A percentile compares a stretch with the other conserved stretches of the same genome.
These are phyloP conservation scores for Samsoniella hepiali DNA, from an alignment of 2,329 filamentous ascomycete genomes.

Conservation along the genomic window DNA sequence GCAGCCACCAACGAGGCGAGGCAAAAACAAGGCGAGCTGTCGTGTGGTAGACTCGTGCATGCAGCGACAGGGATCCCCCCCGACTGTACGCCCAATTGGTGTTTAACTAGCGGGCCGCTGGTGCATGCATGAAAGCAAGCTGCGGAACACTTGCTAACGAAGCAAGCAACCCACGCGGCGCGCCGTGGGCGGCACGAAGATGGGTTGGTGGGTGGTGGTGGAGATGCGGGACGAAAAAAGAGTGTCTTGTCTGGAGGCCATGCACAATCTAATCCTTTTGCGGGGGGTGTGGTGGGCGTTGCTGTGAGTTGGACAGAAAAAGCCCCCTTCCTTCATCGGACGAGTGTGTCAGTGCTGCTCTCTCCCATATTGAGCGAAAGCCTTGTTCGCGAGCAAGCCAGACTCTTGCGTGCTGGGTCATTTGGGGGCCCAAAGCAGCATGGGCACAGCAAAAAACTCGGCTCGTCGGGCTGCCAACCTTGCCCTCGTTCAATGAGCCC, in stretches of 20 bases:
- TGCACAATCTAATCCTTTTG: neutral
- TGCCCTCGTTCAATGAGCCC: no score
- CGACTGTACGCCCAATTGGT: neutral
- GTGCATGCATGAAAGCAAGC: neutral
- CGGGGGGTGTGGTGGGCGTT: neutral
- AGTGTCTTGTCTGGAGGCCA: neutral
- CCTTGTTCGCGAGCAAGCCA: no score
- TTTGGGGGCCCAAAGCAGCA: no score
- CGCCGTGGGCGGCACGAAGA: neutral
- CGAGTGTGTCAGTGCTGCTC: no score
- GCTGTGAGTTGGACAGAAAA: neutral
- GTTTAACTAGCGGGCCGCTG: neutral
- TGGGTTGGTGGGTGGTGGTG: neutral
- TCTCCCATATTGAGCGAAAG: no score
- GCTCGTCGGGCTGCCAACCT: no score
- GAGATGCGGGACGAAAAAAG: neutral
- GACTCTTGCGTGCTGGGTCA: no score
- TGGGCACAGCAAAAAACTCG: no score
- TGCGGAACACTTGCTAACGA: constrained; percentile 2
- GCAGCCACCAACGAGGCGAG: neutral
- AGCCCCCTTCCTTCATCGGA: neutral
- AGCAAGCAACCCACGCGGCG: neutral
- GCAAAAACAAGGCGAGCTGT: neutral
- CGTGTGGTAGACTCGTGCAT: constrained; percentile 7
- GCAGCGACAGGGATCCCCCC: neutral